phyloP scores from a whole-genome alignment of 192 early-diverging fungal genomes.

The Thoreauomyces humboldtii region DNA sequence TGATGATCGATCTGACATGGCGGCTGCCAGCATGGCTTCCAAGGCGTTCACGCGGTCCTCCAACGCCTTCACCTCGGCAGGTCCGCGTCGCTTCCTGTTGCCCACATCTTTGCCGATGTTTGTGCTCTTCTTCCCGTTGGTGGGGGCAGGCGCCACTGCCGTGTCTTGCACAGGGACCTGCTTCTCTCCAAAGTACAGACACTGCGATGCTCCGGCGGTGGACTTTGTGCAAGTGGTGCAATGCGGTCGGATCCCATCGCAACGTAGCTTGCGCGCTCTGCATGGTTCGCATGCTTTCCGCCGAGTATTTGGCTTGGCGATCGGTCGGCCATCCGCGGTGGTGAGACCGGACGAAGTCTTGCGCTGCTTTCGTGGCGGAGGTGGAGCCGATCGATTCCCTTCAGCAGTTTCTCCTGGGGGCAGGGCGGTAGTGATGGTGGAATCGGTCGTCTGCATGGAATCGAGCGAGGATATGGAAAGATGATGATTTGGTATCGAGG shows the following conservation, averaged over 20 bases:
- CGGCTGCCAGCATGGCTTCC: constrained; percentile 24
- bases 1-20: constrained; percentile 1
- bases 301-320: constrained; percentile 12
- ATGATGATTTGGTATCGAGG: no score
- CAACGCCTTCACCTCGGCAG: constrained; percentile 18
- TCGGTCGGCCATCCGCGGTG: no score
- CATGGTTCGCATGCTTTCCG: constrained; percentile 24
- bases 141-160: no score
- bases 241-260: constrained; percentile 21
- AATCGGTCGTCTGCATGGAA: no score
- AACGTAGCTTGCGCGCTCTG: constrained; percentile 20
- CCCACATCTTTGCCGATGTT: neutral
- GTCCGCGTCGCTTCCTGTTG: constrained; percentile 7
- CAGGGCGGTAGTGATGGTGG: no score
- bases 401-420: no score
- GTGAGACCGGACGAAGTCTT: no score
- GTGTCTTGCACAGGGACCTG: no score
- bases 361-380: no score
- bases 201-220: constrained; percentile 8
- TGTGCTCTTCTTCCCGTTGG: no score
- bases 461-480: no score
- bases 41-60: constrained; percentile 27
- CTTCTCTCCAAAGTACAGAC: constrained; percentile 21
- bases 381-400: no score
- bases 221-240: constrained; percentile 24